Base-by-base conservation (phyloP, 2,329 filamentous ascomycete species). In the Plectosphaerella cucumerina region DNA sequence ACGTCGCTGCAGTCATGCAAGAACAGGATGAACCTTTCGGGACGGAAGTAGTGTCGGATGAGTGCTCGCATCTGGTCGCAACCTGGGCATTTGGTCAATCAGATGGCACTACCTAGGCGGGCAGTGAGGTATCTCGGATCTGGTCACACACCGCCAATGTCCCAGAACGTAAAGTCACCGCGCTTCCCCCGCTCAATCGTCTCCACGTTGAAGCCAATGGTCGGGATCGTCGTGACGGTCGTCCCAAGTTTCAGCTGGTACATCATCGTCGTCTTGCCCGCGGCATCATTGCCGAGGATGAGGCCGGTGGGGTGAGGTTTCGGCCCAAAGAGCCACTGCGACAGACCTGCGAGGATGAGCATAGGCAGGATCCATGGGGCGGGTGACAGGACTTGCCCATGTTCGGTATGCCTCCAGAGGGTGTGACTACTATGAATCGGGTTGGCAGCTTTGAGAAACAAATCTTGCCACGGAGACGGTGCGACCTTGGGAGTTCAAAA, bases 161-260 rank as follows among this genome's bases (percentile, higher is more conserved):
- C 62, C 63, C 63, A 66, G 2, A 66, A 44, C 0, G 57, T 59
- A 2, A 65, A 51, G 11, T 56, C 59, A 6, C 52, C 53, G 5
- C 58, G 56, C 44, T 57, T 49, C 0, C 54, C 33, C 41, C 57
- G 52, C 2, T 59, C 55, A 0, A 92, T 85, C 3, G 85, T 89
- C 74, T 99, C 94, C 62, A 99, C 94, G 70, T 99, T 99, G 80
- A 99, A 99, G 55, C 94, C 94, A 69, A 99, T 97, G 50, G 94
- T 99, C 18, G 94, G 94, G 79, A 97, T 97, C 63, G 94, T 99
- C 55, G 94, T 97, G 59, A 99, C 94, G 43, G 99, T 94, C 70
- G 99, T 93, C 67, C 94, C 94, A 66, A 99, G 96, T 90, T 97
- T 67, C 54, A 53, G 70, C 65, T 85, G 81, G 70, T 91, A 91